Base-by-base conservation (phyloP, 805 yeast species). In the Myxozyma neotropica region DNA sequence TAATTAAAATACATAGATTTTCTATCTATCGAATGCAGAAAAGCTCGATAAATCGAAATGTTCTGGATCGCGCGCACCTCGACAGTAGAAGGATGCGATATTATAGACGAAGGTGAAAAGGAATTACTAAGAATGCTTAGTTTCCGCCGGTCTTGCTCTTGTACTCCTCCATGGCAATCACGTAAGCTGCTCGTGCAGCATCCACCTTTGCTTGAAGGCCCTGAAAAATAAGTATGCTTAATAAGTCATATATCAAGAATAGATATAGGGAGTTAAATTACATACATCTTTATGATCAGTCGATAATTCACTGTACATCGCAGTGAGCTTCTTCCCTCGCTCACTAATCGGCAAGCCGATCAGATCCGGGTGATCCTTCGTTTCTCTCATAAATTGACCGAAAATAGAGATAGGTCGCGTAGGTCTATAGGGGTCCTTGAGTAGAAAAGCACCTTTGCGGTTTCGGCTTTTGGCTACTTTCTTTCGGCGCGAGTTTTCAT, bases 341-440 rank as follows among this genome's bases (percentile, higher is more conserved):
- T 57, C 57, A 1, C 4, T n/a, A 26, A 43, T 15, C 4, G 59
- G 45, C 42, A 57, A 12, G 3, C 38, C 48, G 29, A 21, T 21
- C 8, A 38, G 15, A 4, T 39, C 49, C 19, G 57, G 53, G 26
- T 46, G 52, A 10, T 21, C 13, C 21, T 35, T 39, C 4, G 24
- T 31, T 8, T 53, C 53, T 1, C 10, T 15, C 43, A 58, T 23
- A 53, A 46, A 58, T 3, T 36, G 45, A 15, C 53, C 53, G 26
- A 23, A 53, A 12, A 29, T 27, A 23, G 12, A 40, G 2, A 24
- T 12, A 21, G 65, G 55, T 6, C 55, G 33, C 42, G 23, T 23
- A 15, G 67, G 67, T 13, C 29, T 31, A 27, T 26, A 27, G 21
- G 63, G 63, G 19, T 58, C 56, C 23, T 33, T 26, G 19, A 64